Base-by-base conservation (phyloP, 2,329 filamentous ascomycete genomes). In the Leptographium galeiforme region DNA sequence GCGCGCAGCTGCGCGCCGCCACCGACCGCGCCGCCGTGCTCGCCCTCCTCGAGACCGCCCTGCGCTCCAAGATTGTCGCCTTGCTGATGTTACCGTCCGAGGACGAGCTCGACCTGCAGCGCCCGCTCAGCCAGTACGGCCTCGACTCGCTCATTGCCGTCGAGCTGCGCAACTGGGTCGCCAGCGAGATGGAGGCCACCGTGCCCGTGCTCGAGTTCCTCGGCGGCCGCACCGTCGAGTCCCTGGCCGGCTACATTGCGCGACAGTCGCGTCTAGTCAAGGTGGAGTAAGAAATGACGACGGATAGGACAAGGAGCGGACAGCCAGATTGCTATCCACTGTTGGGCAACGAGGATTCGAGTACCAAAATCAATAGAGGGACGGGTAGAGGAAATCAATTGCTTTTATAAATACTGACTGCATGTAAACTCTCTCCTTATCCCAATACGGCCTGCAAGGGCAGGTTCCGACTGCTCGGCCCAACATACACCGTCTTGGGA, bases 401-500 rank as follows among this genome's bases (percentile, higher is more conserved):
- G 39, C 14, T 40, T 40, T n/a, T 40, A 13, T 13, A 7, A 40
- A 13, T 30, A 11, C 3, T 11, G 11, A 11, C 6, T 14, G 10
- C 30, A 34, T 33, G 11, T 12, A 11, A 12, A 2, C 19, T 16
- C 8, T 13, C 33, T 39, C 18, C 19, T 13, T 45, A 51, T 8
- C 30, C 10, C 55, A 69, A 55, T 2, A 55, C 33, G 4, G 66
- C 67, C 40, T 58, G 64, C 38, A 80, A 67, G 1, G 72, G 71
- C 62, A 81, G 62, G 60, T 80, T 72, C 50, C 78, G 68, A 54
- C 77, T 80, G 61, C 75, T 79, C 59, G 72, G 68, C 3, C 78
- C 78, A 8, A 81, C 74, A 57, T 65, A 77, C 13, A 78, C 72
- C 53, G 65, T 78, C 72, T 81, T 81, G 54, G 71, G 62, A 48